Percentiles rank a stretch among this genome's conserved stretches.
phyloP scores from a whole-genome alignment of 345 rosid genomes.

The Heritiera fomes region DNA sequence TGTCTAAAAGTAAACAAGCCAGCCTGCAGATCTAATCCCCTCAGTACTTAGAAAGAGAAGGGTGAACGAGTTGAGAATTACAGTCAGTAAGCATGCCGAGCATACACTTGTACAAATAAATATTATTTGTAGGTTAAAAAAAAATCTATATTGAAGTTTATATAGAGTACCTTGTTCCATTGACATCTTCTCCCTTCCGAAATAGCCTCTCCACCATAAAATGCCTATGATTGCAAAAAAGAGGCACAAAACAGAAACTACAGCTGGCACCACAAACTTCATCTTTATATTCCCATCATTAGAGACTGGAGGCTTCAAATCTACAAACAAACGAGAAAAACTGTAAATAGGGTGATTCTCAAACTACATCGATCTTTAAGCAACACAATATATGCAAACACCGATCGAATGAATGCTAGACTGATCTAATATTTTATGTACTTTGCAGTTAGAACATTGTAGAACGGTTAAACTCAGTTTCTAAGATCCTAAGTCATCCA shows the following conservation, averaged over 20 bases:
- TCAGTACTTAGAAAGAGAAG: constrained; percentile 4
- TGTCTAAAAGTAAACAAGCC: constrained; percentile 52
- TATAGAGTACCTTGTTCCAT: constrained; percentile 22
- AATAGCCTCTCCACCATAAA: constrained; percentile 27
- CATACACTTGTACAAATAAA: not conserved
- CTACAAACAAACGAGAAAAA: not conserved
- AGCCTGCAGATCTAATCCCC: constrained; percentile 42
- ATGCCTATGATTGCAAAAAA: not conserved
- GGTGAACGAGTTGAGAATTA: not conserved
- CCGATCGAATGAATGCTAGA: not conserved
- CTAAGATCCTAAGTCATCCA: not conserved
- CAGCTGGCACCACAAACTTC: constrained; percentile 19
- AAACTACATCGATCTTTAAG: not conserved
- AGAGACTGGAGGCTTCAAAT: constrained; percentile 13
- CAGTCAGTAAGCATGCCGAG: not conserved
- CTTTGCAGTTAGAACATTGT: not conserved
- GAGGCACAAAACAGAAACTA: constrained; percentile 9
- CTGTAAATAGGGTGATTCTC: not conserved
- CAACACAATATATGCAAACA: not conserved
- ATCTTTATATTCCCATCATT: not conserved
- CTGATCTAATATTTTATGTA: not conserved
- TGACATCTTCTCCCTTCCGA: not conserved
- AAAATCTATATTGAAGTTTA: not conserved
- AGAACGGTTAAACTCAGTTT: not conserved
- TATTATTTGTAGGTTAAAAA: not conserved